Evolutionary conservation across 1,284 basidiomycete species (phyloP).

Genomic region (Baeospora myosura): DNA sequence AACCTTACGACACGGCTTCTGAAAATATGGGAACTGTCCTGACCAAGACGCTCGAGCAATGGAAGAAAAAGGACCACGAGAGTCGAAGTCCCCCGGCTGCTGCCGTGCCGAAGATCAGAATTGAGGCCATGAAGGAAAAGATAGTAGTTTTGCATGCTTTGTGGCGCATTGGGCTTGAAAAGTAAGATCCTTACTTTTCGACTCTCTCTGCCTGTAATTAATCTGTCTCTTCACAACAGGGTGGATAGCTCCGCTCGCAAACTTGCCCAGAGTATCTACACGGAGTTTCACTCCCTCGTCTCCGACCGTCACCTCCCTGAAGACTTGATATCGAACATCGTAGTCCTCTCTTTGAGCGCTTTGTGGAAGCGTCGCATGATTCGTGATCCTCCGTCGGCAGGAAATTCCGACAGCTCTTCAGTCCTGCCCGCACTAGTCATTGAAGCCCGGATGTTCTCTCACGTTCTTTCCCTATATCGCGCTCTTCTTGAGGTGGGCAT

Average conservation of each 20-base stretch:
- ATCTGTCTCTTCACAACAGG: slow-evolving; percentile 20
- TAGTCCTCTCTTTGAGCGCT: slow-evolving; percentile 70
- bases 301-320: slow-evolving; percentile 65
- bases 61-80: slow-evolving; percentile 34
- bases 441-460: slow-evolving; percentile 67
- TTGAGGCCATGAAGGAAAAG: slow-evolving; percentile 64
- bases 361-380: slow-evolving; percentile 78
- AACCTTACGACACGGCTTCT: slow-evolving; percentile 82
- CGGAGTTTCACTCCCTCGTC: slow-evolving; percentile 53
- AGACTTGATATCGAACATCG: slow-evolving; percentile 71
- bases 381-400: slow-evolving; percentile 29
- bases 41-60: slow-evolving; percentile 56
- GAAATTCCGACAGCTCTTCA: slow-evolving; percentile 17
- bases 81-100: slow-evolving; percentile 23
- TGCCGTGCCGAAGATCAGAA: slow-evolving; percentile 34
- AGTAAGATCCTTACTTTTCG: slow-evolving; percentile 33
- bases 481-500: slow-evolving; percentile 64
- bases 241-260: slow-evolving; percentile 39
- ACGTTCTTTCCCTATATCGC: slow-evolving; percentile 68
- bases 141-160: slow-evolving; percentile 66
- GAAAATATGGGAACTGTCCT: slow-evolving; percentile 78
- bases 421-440: slow-evolving; percentile 22
- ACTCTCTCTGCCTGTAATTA: slow-evolving; percentile 2
- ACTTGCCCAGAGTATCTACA: slow-evolving; percentile 39
- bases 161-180: slow-evolving; percentile 55